Evolutionary conservation across 2,329 filamentous ascomycete genomes (phyloP), one percentile per base, ranked within the genome.

Genomic region (Chrysoporthe deuterocubensis): DNA sequence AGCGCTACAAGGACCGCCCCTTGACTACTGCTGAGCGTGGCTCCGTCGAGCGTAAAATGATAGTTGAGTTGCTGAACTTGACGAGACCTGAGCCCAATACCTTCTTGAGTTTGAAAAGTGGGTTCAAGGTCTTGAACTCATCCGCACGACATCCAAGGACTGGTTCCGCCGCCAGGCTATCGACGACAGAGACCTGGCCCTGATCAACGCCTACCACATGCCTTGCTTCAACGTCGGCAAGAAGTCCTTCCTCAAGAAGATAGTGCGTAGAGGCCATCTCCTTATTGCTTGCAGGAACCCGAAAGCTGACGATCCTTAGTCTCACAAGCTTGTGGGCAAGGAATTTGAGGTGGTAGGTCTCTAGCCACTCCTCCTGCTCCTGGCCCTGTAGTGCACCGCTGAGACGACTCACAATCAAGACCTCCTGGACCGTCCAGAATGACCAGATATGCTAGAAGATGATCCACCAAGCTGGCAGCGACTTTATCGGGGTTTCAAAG

Each of bases 341-440:
- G 44, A 50, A 1, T 48, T 62, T n/a, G 1, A 50, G 48, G 37
- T n/a, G 8, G 48, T 62, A 42, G 5, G 59, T 18, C 13, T 14
- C 37, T 5, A 3, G 7, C 18, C 16, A 3, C 9, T 7, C 5
- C 37, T 59, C 4, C 2, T 44, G 13, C 26, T 9, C 16, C 6
- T 57, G 5, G 54, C 6, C 14, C 13, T n/a, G 14, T 16, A 40
- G 5, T 7, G 4, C 6, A 14, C 13, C 16, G n/a, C 32, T 37
- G 8, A 57, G 3, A n/a, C 18, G 18, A 0, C 52, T 46, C 40
- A 46, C 6, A 57, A 54, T 0, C 13, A 66, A 66, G 65, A 66
- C 65, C 13, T n/a, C 3, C 8, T 68, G 62, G 62, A 68, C 62
- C n/a, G 62, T 68, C 13, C 57, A 68, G 66, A 62, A 65, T 26